These are phyloP conservation scores for Grigorovia jiainica DNA, from an alignment of 805 yeast genomes.

Conservation along the genomic window DNA sequence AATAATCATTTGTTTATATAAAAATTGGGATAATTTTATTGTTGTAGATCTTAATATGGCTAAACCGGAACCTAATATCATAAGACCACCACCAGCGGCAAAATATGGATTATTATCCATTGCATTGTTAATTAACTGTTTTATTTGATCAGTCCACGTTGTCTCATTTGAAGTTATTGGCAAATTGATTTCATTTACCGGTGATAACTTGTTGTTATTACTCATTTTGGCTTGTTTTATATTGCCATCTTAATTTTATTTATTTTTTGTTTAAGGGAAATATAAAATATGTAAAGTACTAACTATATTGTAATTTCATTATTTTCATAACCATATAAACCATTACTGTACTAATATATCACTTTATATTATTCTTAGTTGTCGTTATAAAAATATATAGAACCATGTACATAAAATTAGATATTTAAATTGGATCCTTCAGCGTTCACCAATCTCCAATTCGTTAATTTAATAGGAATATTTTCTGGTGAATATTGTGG, in stretches of 20 bases:
- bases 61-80: conserved; percentile 86
- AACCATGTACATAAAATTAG: background rate
- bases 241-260: too few species aligned
- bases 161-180: too few species aligned
- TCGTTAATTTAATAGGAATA: conserved; percentile 31
- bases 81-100: conserved; percentile 97
- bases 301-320: too few species aligned
- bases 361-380: too few species aligned
- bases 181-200: too few species aligned
- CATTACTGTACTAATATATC: too few species aligned
- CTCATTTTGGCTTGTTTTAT: too few species aligned
- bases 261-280: too few species aligned
- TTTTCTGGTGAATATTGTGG: conserved; percentile 41
- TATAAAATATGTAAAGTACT: too few species aligned
- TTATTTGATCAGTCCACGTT: background rate
- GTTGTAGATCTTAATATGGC: conserved; percentile 69
- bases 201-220: too few species aligned
- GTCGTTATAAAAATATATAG: too few species aligned
- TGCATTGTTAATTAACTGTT: conserved; percentile 38
- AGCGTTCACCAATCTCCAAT: conserved; percentile 31
- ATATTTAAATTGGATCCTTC: conserved; percentile 16
- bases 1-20: conserved; percentile 76
- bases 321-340: too few species aligned
- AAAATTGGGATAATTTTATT: conserved; percentile 50
- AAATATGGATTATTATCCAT: conserved; percentile 80